Evolutionary conservation across 805 yeast genomes (phyloP).

Genomic region (Candida krabiensis): DNA sequence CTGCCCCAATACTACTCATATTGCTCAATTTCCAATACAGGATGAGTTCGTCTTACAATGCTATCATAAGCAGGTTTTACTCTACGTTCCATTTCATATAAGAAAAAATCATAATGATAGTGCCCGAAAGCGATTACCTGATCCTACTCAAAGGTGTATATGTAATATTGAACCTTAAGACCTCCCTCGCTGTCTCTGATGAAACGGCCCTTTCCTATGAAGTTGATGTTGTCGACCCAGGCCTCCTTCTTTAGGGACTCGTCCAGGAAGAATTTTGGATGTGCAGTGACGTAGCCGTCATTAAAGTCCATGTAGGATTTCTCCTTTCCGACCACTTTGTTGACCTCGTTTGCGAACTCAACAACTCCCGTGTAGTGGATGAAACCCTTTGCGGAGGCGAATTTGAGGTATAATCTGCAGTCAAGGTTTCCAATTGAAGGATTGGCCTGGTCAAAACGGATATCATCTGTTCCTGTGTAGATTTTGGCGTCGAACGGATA

Average conservation of each 20-base stretch:
- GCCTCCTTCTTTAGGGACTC: conserved; percentile 41
- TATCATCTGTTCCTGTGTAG: conserved; percentile 47
- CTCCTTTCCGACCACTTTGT: conserved; percentile 37
- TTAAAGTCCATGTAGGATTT: conserved; percentile 36
- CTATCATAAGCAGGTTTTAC: too few species aligned
- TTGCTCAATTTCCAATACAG: too few species aligned
- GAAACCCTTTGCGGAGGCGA: conserved; percentile 40
- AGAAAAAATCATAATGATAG: too few species aligned
- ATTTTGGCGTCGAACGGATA: conserved; percentile 41
- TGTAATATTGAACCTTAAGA: conserved; percentile 55
- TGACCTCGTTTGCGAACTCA: conserved; percentile 35
- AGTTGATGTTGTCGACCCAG: conserved; percentile 52
- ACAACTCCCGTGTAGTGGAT: conserved; percentile 51
- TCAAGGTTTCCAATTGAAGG: conserved; percentile 38
- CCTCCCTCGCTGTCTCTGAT: conserved; percentile 44
- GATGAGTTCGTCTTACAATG: too few species aligned
- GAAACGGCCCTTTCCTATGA: conserved; percentile 62
- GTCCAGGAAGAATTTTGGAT: conserved; percentile 46
- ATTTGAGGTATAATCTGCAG: conserved; percentile 45
- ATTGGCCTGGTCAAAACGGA: conserved; percentile 35
- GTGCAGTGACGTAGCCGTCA: conserved; percentile 50
- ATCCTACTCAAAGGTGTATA: conserved; percentile 39
- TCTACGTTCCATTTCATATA: too few species aligned
- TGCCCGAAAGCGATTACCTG: too few species aligned
- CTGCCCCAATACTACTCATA: too few species aligned